Percentiles rank a stretch among this genome's conserved stretches.
Conservation (phyloP, 257 asterid genomes). For the Jaltomata sinuosa region DNA sequence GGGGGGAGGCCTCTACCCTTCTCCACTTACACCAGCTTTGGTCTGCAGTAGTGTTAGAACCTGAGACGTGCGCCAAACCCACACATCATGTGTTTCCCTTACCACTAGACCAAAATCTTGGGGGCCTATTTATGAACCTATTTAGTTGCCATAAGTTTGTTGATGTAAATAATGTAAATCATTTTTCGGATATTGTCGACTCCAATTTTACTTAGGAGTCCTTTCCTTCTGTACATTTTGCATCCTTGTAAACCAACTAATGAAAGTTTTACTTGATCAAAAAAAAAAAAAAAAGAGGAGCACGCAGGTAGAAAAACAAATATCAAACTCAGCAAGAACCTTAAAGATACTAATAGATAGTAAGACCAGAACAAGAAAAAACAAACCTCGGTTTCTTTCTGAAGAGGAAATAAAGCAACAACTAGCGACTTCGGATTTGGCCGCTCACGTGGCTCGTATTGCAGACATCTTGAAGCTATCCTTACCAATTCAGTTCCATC, state of each 20-base stretch:
- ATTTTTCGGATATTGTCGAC: not conserved
- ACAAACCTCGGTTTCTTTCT: slow-evolving; percentile 79
- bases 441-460: slow-evolving; percentile 86
- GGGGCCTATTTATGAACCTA: not conserved
- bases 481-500: slow-evolving; percentile 86
- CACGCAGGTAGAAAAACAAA: not conserved
- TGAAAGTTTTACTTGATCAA: not conserved
- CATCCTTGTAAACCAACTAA: not conserved
- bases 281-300: not conserved
- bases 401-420: slow-evolving; percentile 58
- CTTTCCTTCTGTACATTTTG: not conserved
- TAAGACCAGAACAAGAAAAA: not conserved
- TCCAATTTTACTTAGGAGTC: not conserved
- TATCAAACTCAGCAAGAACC: not conserved
- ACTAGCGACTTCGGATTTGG: slow-evolving; percentile 73
- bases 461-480: slow-evolving; percentile 90
- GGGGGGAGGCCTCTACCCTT: not conserved
- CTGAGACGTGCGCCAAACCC: not conserved
- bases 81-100: not conserved
- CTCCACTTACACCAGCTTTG: not conserved
- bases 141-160: not conserved
- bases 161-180: not conserved
- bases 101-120: not conserved
- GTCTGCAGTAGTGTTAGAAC: not conserved
- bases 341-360: not conserved